phyloP scores from a whole-genome alignment of 2,329 filamentous ascomycete genomes.

The Aspergillus persii region DNA sequence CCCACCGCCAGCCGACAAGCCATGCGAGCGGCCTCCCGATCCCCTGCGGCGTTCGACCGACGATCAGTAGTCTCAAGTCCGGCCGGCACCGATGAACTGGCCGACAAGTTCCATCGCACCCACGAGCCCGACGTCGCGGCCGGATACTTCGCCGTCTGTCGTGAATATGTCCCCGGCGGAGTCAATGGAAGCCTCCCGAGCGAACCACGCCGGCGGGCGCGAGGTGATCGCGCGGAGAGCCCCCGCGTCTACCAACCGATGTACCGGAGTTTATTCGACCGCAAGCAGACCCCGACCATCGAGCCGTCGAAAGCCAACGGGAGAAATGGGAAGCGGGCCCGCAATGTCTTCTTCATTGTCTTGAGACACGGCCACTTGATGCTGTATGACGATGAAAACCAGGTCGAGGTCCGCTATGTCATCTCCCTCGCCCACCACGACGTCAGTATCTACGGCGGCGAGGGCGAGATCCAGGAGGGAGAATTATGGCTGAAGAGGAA shows the following conservation, averaged over 20 bases:
- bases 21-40: constrained; percentile 38
- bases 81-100: constrained; percentile 58
- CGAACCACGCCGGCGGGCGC: constrained; percentile 74
- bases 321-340: constrained; percentile 59
- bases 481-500: constrained; percentile 96
- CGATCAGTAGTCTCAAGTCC: constrained; percentile 63
- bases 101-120: constrained; percentile 60
- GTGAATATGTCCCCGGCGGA: constrained; percentile 87
- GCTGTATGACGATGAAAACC: constrained; percentile 94
- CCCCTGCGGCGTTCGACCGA: constrained; percentile 57
- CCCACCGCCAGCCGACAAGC: constrained; percentile 21
- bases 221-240: constrained; percentile 73
- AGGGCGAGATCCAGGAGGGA: constrained; percentile 75
- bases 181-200: constrained; percentile 90
- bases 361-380: constrained; percentile 92
- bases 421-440: constrained; percentile 84
- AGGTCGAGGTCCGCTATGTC: constrained; percentile 93
- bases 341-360: constrained; percentile 92
- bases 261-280: constrained; percentile 93
- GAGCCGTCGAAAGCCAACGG: constrained; percentile 51
- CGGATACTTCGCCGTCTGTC: constrained; percentile 91
- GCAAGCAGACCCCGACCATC: constrained; percentile 60
- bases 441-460: constrained; percentile 80
- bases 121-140: constrained; percentile 76
- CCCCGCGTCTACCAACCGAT: constrained; percentile 97